Evolutionary conservation across 75 land plant genomes (phyloP).

Genomic region (Gnetum montanum): DNA sequence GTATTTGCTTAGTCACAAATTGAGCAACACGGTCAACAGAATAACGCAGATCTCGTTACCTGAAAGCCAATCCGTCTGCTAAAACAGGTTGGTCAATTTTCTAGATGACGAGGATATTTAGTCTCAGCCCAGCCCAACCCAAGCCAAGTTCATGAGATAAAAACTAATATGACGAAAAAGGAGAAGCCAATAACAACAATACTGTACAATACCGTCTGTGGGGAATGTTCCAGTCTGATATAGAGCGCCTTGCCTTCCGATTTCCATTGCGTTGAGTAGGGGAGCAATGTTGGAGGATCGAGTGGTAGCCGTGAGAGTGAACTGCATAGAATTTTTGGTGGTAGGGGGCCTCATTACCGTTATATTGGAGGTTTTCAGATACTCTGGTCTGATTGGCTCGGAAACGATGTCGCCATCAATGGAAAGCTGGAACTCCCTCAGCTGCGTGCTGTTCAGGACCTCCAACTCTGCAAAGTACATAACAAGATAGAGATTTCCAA

Average conservation of each 20-base stretch:
- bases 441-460: not conserved
- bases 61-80: too few species aligned
- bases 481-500: not conserved
- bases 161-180: too few species aligned
- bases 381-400: not conserved
- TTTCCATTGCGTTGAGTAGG: not conserved
- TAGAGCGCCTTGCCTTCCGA: not conserved
- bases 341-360: not conserved
- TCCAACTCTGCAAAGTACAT: conserved; percentile 2
- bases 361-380: not conserved
- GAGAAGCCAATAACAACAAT: too few species aligned
- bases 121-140: too few species aligned
- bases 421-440: conserved; percentile 1
- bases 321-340: not conserved
- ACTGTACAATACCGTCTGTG: conserved; percentile 1
- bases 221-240: not conserved
- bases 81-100: too few species aligned
- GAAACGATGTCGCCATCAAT: not conserved
- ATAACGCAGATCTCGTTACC: too few species aligned
- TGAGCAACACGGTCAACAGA: too few species aligned
- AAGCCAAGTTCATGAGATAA: too few species aligned
- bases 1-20: too few species aligned
- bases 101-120: too few species aligned
- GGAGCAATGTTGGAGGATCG: not conserved
- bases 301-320: not conserved